Conservation (phyloP, 768 basidiomycete genomes). For the Xanthoconium stramineum region DNA sequence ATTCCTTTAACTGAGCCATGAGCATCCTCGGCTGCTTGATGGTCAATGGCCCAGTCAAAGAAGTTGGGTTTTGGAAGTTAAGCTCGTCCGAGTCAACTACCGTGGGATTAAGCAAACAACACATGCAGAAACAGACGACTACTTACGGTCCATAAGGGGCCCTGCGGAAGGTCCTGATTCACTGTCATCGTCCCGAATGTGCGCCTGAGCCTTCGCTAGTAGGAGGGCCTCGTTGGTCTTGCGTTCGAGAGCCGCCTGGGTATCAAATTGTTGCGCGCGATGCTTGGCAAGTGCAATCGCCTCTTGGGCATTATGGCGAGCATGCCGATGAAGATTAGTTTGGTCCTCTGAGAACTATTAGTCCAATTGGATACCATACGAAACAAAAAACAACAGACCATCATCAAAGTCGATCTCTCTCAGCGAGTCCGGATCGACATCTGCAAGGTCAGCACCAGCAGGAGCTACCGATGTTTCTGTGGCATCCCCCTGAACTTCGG, state of each 20-base stretch:
- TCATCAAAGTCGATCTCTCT: conserved; percentile 89
- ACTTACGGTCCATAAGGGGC: conserved; percentile 72
- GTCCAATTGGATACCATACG: background rate
- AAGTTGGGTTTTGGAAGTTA: conserved; percentile 98
- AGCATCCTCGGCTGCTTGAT: conserved; percentile 94
- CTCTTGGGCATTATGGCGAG: conserved; percentile 84
- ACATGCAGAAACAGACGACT: background rate
- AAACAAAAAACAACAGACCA: conserved; percentile 46
- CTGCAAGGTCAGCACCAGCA: conserved; percentile 55
- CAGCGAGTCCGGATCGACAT: conserved; percentile 49
- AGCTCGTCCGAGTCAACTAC: conserved; percentile 94
- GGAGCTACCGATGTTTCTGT: conserved; percentile 43
- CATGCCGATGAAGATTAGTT: conserved; percentile 81
- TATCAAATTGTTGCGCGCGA: conserved; percentile 83
- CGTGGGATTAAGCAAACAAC: conserved; percentile 1
- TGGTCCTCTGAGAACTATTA: conserved; percentile 63
- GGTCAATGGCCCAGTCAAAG: conserved; percentile 76
- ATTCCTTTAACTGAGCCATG: conserved; percentile 96
- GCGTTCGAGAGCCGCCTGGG: conserved; percentile 73
- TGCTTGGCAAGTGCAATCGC: conserved; percentile 76
- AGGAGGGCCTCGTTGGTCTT: conserved; percentile 76
- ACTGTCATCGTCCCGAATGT: conserved; percentile 41
- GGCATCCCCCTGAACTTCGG: conserved; percentile 68
- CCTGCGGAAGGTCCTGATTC: conserved; percentile 34
- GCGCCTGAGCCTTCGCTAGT: conserved; percentile 54